Percentiles rank a stretch among this genome's conserved stretches.
phyloP scores from a whole-genome alignment of 1,139 yeast species.

The Taphrina communis region DNA sequence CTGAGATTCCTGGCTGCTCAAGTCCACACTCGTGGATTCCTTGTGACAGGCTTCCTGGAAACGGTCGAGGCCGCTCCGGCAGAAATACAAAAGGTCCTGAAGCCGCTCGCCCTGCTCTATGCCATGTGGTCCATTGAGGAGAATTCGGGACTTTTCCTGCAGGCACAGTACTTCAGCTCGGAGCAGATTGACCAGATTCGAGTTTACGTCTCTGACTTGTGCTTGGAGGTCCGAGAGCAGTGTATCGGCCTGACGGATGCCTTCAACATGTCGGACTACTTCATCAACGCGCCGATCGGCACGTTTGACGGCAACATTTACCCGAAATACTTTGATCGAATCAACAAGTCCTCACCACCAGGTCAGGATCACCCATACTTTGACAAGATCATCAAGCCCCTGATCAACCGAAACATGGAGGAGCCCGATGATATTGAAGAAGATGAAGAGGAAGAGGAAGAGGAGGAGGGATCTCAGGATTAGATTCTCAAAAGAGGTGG shows the following conservation, averaged over 20 bases:
- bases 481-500: background rate
- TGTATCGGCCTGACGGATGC: conserved; percentile 87
- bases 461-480: conserved; percentile 4
- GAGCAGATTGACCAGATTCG: conserved; percentile 52
- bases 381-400: conserved; percentile 54
- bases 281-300: conserved; percentile 86
- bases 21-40: conserved; percentile 54
- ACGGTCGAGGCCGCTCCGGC: conserved; percentile 50
- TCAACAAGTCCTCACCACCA: conserved; percentile 53
- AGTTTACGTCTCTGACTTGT: conserved; percentile 52
- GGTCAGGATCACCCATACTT: conserved; percentile 54
- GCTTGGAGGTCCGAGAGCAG: conserved; percentile 61
- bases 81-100: conserved; percentile 53
- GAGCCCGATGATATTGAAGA: conserved; percentile 46
- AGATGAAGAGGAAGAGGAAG: conserved; percentile 40
- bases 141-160: conserved; percentile 77
- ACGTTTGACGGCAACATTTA: conserved; percentile 84
- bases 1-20: conserved; percentile 57
- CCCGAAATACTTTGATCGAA: conserved; percentile 66
- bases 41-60: conserved; percentile 53
- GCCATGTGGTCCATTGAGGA: conserved; percentile 75
- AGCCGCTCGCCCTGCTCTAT: conserved; percentile 63
- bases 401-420: conserved; percentile 52
- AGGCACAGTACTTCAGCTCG: conserved; percentile 60
- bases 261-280: conserved; percentile 81